Evolutionary conservation across 2,329 filamentous ascomycete genomes (phyloP).

Genomic region (Clarireedia monteithiana): DNA sequence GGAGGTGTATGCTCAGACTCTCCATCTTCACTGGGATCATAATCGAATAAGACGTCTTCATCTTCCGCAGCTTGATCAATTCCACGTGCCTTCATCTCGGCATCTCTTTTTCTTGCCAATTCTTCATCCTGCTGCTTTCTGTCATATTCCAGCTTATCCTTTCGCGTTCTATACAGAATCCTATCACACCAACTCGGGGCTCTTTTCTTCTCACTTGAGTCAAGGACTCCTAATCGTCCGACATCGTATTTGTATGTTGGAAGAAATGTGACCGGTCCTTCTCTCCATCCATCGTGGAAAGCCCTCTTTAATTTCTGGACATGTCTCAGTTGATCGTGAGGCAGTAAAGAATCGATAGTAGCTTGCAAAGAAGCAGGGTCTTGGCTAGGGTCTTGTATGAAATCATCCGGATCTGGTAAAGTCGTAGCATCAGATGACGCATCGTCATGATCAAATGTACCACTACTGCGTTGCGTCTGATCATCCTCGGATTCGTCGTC

Average conservation of each 20-base stretch:
- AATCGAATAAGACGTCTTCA: conserved; percentile 81
- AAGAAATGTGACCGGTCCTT: conserved; percentile 80
- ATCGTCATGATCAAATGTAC: conserved; percentile 29
- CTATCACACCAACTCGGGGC: conserved; percentile 97
- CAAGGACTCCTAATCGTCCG: conserved; percentile 85
- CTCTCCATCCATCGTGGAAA: conserved; percentile 87
- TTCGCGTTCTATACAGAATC: conserved; percentile 75
- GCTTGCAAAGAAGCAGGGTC: conserved; percentile 85
- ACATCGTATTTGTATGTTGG: conserved; percentile 98
- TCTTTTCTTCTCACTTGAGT: conserved; percentile 89
- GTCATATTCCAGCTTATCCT: conserved; percentile 60
- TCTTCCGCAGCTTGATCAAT: conserved; percentile 67
- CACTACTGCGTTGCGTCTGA: conserved; percentile 16
- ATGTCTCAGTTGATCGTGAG: conserved; percentile 78
- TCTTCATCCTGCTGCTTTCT: conserved; percentile 54
- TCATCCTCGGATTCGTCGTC: conserved; percentile 38
- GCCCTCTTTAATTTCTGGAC: conserved; percentile 69
- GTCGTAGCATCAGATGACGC: conserved; percentile 28
- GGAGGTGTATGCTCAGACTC: conserved; percentile 35
- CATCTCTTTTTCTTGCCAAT: conserved; percentile 63
- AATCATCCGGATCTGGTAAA: conserved; percentile 58
- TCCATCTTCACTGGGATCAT: conserved; percentile 74
- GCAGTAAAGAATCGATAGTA: conserved; percentile 76
- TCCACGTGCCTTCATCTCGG: conserved; percentile 77
- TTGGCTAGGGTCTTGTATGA: conserved; percentile 57